A percentile compares a stretch with the other conserved stretches of the same genome.
Conservation (phyloP, 768 basidiomycete genomes). For the Russula brevipes region DNA sequence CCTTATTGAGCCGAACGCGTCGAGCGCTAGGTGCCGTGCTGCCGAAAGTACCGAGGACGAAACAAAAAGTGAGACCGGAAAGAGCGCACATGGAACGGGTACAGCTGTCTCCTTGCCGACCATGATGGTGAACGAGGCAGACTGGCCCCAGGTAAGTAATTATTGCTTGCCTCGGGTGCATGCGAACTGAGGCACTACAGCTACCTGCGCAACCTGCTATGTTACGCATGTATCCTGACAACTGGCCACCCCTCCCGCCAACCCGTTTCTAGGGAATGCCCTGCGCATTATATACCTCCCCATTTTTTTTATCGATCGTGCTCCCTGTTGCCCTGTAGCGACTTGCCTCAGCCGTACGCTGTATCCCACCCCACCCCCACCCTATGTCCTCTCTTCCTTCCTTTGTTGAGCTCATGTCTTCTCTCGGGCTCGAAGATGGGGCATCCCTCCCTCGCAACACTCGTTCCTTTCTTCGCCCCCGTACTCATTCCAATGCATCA, state of each 20-base stretch:
- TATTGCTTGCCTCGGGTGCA: slow-evolving; percentile 7
- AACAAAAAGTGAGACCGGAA: not conserved
- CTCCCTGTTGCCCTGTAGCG: slow-evolving; percentile 22
- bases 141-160: slow-evolving; percentile 12
- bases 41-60: not conserved
- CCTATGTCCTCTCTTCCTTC: slow-evolving; percentile 73
- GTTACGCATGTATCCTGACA: slow-evolving; percentile 24
- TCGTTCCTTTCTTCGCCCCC: slow-evolving; percentile 27
- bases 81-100: not conserved
- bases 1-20: not conserved
- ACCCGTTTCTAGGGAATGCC: slow-evolving; percentile 23
- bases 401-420: slow-evolving; percentile 82
- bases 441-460: slow-evolving; percentile 21
- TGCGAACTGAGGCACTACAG: slow-evolving; percentile 23
- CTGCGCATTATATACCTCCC: slow-evolving; percentile 22
- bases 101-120: slow-evolving; percentile 28
- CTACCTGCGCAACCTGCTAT: slow-evolving; percentile 22
- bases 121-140: slow-evolving; percentile 13
- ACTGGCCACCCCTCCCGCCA: slow-evolving; percentile 21
- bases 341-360: slow-evolving; percentile 24
- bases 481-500: slow-evolving; percentile 39
- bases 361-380: slow-evolving; percentile 22
- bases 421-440: slow-evolving; percentile 64
- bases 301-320: not conserved
- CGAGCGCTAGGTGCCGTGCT: not conserved